Percentiles rank a stretch among this genome's conserved stretches.
Evolutionary conservation across 768 basidiomycete species (phyloP).

Genomic region (Leccinum variicolor): DNA sequence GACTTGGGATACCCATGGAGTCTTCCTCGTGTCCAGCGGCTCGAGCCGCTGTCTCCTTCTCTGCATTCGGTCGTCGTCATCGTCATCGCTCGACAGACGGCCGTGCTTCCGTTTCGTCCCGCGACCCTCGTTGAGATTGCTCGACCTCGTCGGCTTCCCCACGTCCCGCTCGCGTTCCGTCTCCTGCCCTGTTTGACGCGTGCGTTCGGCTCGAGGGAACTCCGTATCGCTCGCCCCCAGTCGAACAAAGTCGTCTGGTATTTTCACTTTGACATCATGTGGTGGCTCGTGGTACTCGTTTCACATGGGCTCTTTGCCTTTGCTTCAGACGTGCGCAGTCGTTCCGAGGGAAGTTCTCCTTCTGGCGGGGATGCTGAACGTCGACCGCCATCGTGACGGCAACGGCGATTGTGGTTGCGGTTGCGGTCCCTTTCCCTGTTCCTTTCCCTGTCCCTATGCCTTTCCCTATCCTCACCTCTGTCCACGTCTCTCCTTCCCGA

Average conservation of each 20-base stretch:
- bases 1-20: conserved; percentile 67
- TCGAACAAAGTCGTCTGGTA: conserved; percentile 32
- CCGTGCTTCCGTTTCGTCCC: conserved; percentile 47
- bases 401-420: neutral
- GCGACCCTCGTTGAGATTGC: conserved; percentile 18
- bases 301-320: conserved; percentile 11
- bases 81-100: conserved; percentile 37
- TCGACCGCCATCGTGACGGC: conserved; percentile 1
- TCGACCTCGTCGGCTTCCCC: conserved; percentile 28
- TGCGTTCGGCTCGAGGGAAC: conserved; percentile 13
- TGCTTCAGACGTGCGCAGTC: conserved; percentile 19
- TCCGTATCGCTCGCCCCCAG: conserved; percentile 19
- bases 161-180: conserved; percentile 40
- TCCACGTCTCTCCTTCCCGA: conserved; percentile 5
- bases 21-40: conserved; percentile 51
- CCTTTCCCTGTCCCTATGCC: neutral
- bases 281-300: conserved; percentile 7
- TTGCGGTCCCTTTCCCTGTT: neutral
- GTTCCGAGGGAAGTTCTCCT: conserved; percentile 11
- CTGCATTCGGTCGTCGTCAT: conserved; percentile 34
- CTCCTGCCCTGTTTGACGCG: conserved; percentile 18
- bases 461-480: neutral
- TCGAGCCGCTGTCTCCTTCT: conserved; percentile 51
- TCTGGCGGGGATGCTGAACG: conserved; percentile 18
- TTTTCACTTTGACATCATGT: conserved; percentile 8